phyloP scores from a whole-genome alignment of 2,329 filamentous ascomycete genomes.

The Paecilomyces niveus region DNA sequence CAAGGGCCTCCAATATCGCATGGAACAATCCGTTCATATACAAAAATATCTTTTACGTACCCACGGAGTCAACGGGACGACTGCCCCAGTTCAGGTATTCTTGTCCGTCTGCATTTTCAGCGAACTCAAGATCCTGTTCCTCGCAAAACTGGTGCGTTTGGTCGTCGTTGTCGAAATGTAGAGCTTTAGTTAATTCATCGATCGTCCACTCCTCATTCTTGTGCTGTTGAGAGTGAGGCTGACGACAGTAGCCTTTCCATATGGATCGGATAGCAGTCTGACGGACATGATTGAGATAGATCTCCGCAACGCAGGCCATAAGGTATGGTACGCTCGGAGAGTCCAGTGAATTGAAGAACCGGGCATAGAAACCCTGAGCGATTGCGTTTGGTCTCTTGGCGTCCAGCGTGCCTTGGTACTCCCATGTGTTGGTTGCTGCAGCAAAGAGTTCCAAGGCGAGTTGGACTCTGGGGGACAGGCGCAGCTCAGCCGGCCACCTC shows the following conservation, averaged over 20 bases:
- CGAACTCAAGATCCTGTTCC: constrained; percentile 46
- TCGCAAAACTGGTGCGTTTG: constrained; percentile 50
- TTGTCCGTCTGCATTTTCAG: constrained; percentile 37
- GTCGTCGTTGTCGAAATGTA: constrained; percentile 50
- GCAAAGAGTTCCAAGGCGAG: constrained; percentile 52
- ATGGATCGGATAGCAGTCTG: constrained; percentile 49
- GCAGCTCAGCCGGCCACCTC: constrained; percentile 45
- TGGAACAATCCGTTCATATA: background rate
- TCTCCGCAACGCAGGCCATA: constrained; percentile 58
- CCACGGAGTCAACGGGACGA: constrained; percentile 41
- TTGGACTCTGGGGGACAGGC: constrained; percentile 46
- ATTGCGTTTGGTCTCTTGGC: constrained; percentile 44
- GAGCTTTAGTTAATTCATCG: constrained; percentile 42
- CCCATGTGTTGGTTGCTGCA: constrained; percentile 47
- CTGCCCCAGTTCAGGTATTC: constrained; percentile 47
- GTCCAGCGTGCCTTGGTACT: constrained; percentile 45
- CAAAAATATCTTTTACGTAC: constrained; percentile 23
- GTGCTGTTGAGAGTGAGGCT: constrained; percentile 39
- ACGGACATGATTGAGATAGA: constrained; percentile 54
- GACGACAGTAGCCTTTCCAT: constrained; percentile 46
- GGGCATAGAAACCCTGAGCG: constrained; percentile 51
- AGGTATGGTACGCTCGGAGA: constrained; percentile 53
- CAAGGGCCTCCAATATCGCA: background rate
- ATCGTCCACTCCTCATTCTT: constrained; percentile 52
- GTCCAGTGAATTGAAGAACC: constrained; percentile 51